Base-by-base conservation (phyloP, 1,284 basidiomycete species). In the Apiotrichum mycotoxinovorans region DNA sequence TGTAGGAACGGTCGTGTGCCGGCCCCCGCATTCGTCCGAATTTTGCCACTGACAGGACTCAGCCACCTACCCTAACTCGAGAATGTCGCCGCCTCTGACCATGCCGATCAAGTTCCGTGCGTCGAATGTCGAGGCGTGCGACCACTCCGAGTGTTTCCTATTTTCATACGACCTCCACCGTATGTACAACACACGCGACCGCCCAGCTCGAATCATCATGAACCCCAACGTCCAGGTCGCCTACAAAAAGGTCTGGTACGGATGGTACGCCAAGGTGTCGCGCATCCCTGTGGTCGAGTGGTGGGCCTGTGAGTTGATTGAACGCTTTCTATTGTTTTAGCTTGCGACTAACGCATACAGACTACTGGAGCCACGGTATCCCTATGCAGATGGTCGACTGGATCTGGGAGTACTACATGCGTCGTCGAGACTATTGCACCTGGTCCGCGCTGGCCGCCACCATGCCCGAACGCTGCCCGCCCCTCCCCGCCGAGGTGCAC, bases 81-180 rank as follows among this genome's bases (percentile, higher is more conserved):
- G 42, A 56, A 67, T 52, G 69, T 79, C 58, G 61, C 79, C 53
- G 63, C 75, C 58, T 47, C 70, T 62, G 76, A 74, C 46, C 70
- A 75, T 30, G 61, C 82, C 76, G 4, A 62, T 81, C 45, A 59
- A 65, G 1, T 85, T 85, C 76, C 80, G 83, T 37, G 61, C 75
- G 14, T 80, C 79, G 14, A 65, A 58, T 1, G 62, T 72, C 23
- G 72, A 66, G 10, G 79, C 80, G 54, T 85, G 83, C 68, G 80
- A 78, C 64, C 80, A 81, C 40, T 80, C 78, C 23, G 83, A 85
- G 71, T 83, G 80, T 38, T 82, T 83, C 72, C 66, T 83, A 49
- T 73, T 82, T 18, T 81, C 80, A 7, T 83, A 83, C 68, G 83
- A 85, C 67, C 69, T 84, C 27, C 79, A 83, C 57, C 78, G 82